Evolutionary conservation across 2,329 filamentous ascomycete species (phyloP).

Genomic region (Ceratocystis papillata): DNA sequence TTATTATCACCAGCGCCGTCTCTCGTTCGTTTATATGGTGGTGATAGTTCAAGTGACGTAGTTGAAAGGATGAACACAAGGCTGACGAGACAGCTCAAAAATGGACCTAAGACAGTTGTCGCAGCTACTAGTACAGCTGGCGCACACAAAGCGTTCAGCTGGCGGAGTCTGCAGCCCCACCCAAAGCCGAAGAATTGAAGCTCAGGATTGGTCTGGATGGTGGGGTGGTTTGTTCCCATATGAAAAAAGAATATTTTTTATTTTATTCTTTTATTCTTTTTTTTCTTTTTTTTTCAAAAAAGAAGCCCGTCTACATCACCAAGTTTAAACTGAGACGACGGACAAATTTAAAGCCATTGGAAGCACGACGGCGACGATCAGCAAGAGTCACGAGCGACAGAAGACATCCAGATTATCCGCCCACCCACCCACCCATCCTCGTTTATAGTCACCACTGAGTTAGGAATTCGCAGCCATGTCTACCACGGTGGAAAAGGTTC

Average conservation of each 20-base stretch:
- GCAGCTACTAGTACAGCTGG: background rate
- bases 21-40: background rate
- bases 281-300: background rate
- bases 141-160: conserved; percentile 1
- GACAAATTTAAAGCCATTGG: too few relatives aligned
- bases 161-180: conserved; percentile 8
- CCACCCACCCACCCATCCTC: background rate
- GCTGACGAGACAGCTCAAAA: background rate
- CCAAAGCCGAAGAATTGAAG: conserved; percentile 2
- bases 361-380: background rate
- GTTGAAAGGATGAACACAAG: background rate
- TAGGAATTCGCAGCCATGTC: conserved; percentile 49
- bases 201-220: conserved; percentile 9
- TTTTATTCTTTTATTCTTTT: background rate
- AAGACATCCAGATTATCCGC: too few relatives aligned
- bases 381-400: background rate
- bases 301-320: background rate
- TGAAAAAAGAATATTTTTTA: background rate
- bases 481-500: conserved; percentile 92
- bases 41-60: background rate
- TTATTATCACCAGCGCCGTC: background rate
- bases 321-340: too few relatives aligned
- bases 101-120: background rate
- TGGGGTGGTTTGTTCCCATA: conserved; percentile 12
- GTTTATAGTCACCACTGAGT: background rate